Base-by-base conservation (phyloP, 495 filamentous ascomycete genomes). In the Neurospora sp. region DNA sequence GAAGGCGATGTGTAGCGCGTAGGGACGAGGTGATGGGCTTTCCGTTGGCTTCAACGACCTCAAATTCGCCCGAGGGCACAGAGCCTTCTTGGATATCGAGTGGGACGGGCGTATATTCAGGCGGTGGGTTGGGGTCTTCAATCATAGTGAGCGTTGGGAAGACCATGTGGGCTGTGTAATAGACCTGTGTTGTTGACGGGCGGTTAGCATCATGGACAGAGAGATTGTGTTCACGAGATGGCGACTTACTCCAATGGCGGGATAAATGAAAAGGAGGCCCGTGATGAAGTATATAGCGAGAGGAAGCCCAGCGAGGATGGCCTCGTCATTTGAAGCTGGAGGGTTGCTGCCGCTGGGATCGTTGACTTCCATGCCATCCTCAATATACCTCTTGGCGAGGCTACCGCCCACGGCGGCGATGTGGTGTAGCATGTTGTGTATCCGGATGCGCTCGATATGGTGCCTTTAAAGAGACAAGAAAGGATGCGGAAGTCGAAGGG, bases 101-200 rank as follows among this genome's bases (percentile, higher is more conserved):
- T 75, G 59, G 38, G 22, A 85, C 73, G 69, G 84, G 77, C 48
- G 85, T 83, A 73, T 86, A 86, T 39, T 78, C 80, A 18, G 85
- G 83, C 27, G 53, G 53, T 69, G 84, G 83, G 70, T 80, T 82
- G n/a, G 83, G 84, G 74, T 86, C 84, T 71, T 86, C 85, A 74
- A 86, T 77, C 70, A 85, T 84, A 65, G 84, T 81, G 35, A 86
- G 81, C 14, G 81, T 83, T 16, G 83, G 81, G 71, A 80, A 83
- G 68, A 86, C 39, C 69, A 74, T 61, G 37, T 76, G 74, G 40
- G 85, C 76, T 20, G 82, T 82, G 75, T 86, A 86, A 48, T 73
- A 71, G 70, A 82, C 69, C 83, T 85, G 41, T 68, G 40, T 12
- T 20, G 38, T 22, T 37, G 39, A 46, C 37, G 31, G 27, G 35